Conservation (phyloP, 2,329 filamentous ascomycete species). For the Xylaria multiplex region DNA sequence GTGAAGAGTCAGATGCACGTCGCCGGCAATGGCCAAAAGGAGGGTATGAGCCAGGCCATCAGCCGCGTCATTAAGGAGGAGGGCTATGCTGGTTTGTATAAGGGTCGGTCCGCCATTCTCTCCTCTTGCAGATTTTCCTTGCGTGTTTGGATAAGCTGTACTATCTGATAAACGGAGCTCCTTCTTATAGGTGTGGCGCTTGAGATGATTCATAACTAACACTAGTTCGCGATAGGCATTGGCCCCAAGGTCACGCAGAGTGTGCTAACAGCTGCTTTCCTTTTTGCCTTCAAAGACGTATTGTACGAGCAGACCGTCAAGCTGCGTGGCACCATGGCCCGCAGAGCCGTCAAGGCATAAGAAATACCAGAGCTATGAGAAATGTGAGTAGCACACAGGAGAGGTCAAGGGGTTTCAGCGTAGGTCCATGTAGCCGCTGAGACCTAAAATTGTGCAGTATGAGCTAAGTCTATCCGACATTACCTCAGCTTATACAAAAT, state of each 20-base stretch:
- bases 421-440: neutral
- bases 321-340: conserved; percentile 61
- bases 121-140: neutral
- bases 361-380: neutral
- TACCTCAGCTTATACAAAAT: neutral
- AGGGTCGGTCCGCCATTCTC: conserved; percentile 68
- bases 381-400: neutral
- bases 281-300: conserved; percentile 98
- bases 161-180: too few species aligned
- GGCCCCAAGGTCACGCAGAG: conserved; percentile 97
- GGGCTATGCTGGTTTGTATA: conserved; percentile 92
- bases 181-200: neutral
- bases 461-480: neutral
- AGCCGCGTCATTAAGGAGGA: conserved; percentile 85
- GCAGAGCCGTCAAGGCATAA: conserved; percentile 51
- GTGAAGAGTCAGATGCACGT: conserved; percentile 99
- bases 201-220: conserved; percentile 7
- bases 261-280: conserved; percentile 92
- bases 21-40: conserved; percentile 77
- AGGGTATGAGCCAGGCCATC: conserved; percentile 82
- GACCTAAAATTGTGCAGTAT: neutral
- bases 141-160: neutral
- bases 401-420: neutral
- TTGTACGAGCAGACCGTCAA: conserved; percentile 84
- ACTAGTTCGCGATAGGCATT: conserved; percentile 70